These are phyloP conservation scores for Lactarius sp. DNA, from an alignment of 768 basidiomycete species.

Conservation along the genomic window DNA sequence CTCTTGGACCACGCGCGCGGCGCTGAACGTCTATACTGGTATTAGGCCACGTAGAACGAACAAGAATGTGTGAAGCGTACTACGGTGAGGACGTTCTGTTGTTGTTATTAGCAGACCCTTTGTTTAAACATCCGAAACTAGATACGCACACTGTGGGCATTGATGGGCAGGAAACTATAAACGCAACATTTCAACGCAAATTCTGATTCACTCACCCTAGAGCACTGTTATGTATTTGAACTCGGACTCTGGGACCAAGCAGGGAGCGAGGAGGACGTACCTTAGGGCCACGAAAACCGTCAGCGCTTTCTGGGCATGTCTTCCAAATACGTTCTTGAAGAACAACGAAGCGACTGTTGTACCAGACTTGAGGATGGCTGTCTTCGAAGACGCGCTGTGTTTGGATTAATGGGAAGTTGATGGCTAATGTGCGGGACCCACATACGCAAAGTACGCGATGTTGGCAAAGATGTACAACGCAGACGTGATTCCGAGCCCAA, in stretches of 20 bases:
- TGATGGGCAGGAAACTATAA: not conserved
- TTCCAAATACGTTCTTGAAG: conserved; percentile 55
- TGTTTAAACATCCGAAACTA: not conserved
- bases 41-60: not conserved
- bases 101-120: not conserved
- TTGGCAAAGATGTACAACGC: conserved; percentile 52
- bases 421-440: not conserved
- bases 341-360: conserved; percentile 58
- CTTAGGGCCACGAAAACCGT: conserved; percentile 55
- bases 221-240: conserved; percentile 30
- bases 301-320: conserved; percentile 46
- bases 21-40: conserved; percentile 43
- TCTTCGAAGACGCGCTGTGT: conserved; percentile 40
- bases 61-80: not conserved
- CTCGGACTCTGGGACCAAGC: not conserved
- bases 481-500: conserved; percentile 51
- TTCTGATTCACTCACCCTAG: conserved; percentile 30
- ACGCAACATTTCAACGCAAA: not conserved
- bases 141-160: conserved; percentile 8
- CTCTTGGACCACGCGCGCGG: conserved; percentile 52
- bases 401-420: not conserved
- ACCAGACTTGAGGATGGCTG: conserved; percentile 44
- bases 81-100: conserved; percentile 16
- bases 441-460: conserved; percentile 50
- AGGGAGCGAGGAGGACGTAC: conserved; percentile 28